Conservation (phyloP, 2,329 filamentous ascomycete genomes). For the Hirsutella minnesotensis region DNA sequence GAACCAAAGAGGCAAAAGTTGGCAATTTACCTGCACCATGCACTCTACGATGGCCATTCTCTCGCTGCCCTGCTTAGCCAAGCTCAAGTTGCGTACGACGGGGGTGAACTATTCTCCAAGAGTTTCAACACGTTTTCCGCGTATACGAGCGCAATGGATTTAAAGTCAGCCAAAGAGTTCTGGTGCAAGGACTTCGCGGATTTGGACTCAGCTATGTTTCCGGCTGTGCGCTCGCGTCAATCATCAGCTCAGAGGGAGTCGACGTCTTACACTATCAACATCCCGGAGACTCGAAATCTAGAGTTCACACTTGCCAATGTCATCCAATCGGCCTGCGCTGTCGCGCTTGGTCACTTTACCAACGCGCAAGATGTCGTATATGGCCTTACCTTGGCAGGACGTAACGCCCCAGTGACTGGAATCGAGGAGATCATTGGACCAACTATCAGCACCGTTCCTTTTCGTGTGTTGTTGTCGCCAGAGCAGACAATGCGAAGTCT, state of each 20-base stretch:
- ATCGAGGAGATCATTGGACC: conserved; percentile 5
- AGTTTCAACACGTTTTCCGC: conserved; percentile 4
- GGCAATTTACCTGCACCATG: conserved; percentile 22
- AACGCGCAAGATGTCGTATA: conserved; percentile 4
- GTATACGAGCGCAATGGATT: conserved; percentile 2
- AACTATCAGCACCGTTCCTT: conserved; percentile 15
- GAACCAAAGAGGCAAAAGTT: background rate
- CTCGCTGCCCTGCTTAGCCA: conserved; percentile 16
- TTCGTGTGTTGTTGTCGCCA: conserved; percentile 2
- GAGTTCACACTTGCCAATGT: conserved; percentile 23
- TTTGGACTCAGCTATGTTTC: conserved; percentile 1
- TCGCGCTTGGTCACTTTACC: conserved; percentile 3
- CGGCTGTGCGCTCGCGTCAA: background rate
- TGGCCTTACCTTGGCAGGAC: conserved; percentile 4
- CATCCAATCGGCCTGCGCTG: conserved; percentile 4
- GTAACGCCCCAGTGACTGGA: conserved; percentile 5
- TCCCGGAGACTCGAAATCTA: conserved; percentile 11
- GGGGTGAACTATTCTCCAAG: background rate
- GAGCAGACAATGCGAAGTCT: background rate
- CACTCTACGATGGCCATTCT: conserved; percentile 24
- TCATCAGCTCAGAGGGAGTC: background rate
- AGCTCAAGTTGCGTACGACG: conserved; percentile 11
- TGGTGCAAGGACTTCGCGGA: background rate
- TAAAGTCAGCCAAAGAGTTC: background rate
- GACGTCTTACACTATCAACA: background rate